Evolutionary conservation across 148 eudicot species (phyloP), one percentile per base, ranked within the genome.

Genomic region (Mesembryanthemum crystallinum): DNA sequence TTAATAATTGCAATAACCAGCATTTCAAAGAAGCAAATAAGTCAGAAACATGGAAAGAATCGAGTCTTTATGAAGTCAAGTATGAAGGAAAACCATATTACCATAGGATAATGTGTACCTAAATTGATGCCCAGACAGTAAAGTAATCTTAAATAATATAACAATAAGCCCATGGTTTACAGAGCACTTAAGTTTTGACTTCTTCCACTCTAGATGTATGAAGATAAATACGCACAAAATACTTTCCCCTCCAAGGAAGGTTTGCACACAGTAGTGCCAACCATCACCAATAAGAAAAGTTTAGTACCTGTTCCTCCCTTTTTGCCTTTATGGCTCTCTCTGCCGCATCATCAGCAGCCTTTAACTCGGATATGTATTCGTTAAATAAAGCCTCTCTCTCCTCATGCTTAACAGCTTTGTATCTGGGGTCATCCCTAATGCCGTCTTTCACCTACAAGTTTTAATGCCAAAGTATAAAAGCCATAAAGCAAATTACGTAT

Each of bases 371-470:
- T 67, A 89, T 83, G 81, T 87, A 96, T 78, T 96, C 93, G 68
- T 89, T 88, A 68, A 92, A 96, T 52, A 92, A 71, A 58, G 72
- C 71, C 80, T 96, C 99, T 82, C 98, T 88, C 29, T 96, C 97
- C 77, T 91, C 98, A 73, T 96, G 99, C 80, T 81, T 86, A 57
- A 96, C 89, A 77, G 90, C 86, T 85, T 91, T 92, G 89, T 91
- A 96, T 69, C 98, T 83, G 55, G 87, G 86, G 76, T 96, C 99
- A 79, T 87, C 87, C 80, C 94, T 85, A 74, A 96, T 74, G 69
- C 87, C 86, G 68, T 96, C 99, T 85, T 91, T 96, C 67, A 91
- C 92, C 99, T 95, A 72, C 59, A 85, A 51, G 42, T 49, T n/a
- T n/a, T 73, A 60, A 73, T 18, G 60, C 62, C 43, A 59, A 33